phyloP scores from a whole-genome alignment of 2,329 filamentous ascomycete species.

The Onygena corvina region DNA sequence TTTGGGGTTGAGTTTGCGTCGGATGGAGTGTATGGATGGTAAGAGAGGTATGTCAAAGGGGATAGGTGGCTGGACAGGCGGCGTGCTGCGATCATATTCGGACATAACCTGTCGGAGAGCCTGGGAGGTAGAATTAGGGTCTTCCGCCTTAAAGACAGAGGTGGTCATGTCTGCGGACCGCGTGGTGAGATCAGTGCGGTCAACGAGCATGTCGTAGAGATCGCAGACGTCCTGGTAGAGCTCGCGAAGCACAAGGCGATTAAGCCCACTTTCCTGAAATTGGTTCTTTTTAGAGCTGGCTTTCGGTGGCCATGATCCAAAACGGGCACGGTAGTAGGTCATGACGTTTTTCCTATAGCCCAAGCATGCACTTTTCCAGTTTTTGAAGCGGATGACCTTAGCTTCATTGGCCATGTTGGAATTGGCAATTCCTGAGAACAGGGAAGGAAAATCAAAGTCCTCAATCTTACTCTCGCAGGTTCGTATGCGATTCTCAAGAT shows the following conservation, averaged over 20 bases:
- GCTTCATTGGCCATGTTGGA: conserved; percentile 68
- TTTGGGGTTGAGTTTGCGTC: conserved; percentile 58
- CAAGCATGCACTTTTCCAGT: conserved; percentile 64
- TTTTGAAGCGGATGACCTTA: conserved; percentile 67
- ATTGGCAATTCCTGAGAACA: conserved; percentile 79
- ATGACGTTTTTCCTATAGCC: conserved; percentile 64
- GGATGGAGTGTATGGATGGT: conserved; percentile 55
- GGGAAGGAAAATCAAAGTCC: conserved; percentile 78
- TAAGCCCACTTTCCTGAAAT: conserved; percentile 74
- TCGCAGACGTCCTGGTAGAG: conserved; percentile 77
- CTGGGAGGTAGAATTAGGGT: conserved; percentile 45
- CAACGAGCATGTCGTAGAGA: conserved; percentile 78
- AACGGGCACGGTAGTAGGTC: conserved; percentile 54
- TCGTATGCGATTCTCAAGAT: conserved; percentile 60
- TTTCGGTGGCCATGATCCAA: conserved; percentile 79
- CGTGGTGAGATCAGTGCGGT: conserved; percentile 65
- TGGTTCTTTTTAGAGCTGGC: conserved; percentile 84
- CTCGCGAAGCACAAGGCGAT: conserved; percentile 66
- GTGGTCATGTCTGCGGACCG: conserved; percentile 59
- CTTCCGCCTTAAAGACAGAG: conserved; percentile 40
- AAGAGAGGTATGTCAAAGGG: conserved; percentile 78
- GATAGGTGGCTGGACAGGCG: conserved; percentile 79
- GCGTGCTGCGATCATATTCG: conserved; percentile 80
- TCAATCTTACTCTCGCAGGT: conserved; percentile 62
- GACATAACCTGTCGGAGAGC: conserved; percentile 67